phyloP scores from a whole-genome alignment of 2,329 filamentous ascomycete genomes.

The Didymellaceae sp. region DNA sequence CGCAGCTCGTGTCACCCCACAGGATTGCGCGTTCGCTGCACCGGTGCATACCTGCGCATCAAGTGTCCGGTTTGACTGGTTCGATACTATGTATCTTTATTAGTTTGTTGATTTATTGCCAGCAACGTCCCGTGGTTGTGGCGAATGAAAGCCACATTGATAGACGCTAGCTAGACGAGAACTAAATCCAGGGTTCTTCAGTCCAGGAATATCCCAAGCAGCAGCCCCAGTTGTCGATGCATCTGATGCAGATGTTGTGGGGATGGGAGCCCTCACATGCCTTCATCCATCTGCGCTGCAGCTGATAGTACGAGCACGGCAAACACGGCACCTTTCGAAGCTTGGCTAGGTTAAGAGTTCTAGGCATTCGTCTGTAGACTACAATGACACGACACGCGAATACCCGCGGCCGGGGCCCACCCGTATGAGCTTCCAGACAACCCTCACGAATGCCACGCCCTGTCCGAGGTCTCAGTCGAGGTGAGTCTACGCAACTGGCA shows the following conservation, averaged over 20 bases:
- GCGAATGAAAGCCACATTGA: background rate
- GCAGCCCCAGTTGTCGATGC: background rate
- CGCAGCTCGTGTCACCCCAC: constrained; percentile 14
- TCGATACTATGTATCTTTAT: too few species aligned
- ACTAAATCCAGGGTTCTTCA: constrained; percentile 1
- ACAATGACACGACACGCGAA: constrained; percentile 7
- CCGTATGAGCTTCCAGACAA: background rate
- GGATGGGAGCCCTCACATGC: background rate
- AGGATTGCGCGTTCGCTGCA: constrained; percentile 4
- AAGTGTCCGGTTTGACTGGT: constrained; percentile 1
- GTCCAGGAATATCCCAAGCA: background rate
- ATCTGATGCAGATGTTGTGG: background rate
- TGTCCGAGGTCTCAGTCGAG: constrained; percentile 25
- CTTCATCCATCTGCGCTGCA: background rate
- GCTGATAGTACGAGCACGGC: constrained; percentile 2
- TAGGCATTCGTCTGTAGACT: constrained; percentile 21
- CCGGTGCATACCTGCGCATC: background rate
- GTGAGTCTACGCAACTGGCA: constrained; percentile 9
- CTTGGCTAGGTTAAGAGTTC: constrained; percentile 26
- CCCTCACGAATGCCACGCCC: constrained; percentile 37
- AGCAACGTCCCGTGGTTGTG: background rate
- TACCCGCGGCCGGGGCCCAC: background rate
- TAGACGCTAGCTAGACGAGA: constrained; percentile 1
- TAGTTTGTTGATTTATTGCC: too few species aligned
- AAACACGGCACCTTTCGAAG: constrained; percentile 24